These are phyloP conservation scores for Gamsiella multidivaricata DNA, from an alignment of 192 early-diverging fungal species.

Conservation along the genomic window DNA sequence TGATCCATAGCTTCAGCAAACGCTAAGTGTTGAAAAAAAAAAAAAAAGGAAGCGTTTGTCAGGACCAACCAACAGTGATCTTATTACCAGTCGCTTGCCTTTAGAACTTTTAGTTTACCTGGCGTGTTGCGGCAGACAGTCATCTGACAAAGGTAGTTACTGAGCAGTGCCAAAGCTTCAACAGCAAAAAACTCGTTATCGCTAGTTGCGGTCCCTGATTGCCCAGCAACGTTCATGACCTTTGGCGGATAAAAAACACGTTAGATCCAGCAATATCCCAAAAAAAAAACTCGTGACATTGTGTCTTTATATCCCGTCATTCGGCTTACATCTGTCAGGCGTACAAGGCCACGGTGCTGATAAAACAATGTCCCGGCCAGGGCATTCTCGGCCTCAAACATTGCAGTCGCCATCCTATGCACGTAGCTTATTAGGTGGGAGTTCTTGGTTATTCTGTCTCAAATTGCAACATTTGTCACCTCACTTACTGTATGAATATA, in stretches of 20 bases:
- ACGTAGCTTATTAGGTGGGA: not conserved
- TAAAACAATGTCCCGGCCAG: constrained; percentile 23
- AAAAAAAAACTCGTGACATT: too few relatives aligned
- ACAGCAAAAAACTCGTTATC: constrained; percentile 37
- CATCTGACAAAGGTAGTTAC: constrained; percentile 40
- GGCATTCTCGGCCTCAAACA: constrained; percentile 30
- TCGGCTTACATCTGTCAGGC: constrained; percentile 42
- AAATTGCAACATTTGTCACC: not conserved
- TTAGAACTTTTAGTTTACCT: constrained; percentile 21
- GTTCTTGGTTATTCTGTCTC: too few relatives aligned
- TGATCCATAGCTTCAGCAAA: constrained; percentile 49
- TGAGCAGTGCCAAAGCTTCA: constrained; percentile 23
- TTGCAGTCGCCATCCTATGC: constrained; percentile 33
- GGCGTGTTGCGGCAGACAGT: constrained; percentile 25
- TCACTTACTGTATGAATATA: constrained; percentile 21
- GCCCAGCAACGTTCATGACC: constrained; percentile 1
- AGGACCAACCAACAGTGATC: not conserved
- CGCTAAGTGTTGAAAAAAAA: constrained; percentile 5
- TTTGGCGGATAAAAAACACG: not conserved
- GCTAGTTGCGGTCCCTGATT: constrained; percentile 9
- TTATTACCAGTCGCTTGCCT: not conserved
- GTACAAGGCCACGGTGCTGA: constrained; percentile 20
- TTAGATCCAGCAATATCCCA: not conserved
- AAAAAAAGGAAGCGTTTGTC: too few relatives aligned
- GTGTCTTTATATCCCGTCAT: not conserved